Percentiles rank a stretch among this genome's conserved stretches.
Evolutionary conservation across 148 eudicot genomes (phyloP).

Genomic region (Chenopodium album): DNA sequence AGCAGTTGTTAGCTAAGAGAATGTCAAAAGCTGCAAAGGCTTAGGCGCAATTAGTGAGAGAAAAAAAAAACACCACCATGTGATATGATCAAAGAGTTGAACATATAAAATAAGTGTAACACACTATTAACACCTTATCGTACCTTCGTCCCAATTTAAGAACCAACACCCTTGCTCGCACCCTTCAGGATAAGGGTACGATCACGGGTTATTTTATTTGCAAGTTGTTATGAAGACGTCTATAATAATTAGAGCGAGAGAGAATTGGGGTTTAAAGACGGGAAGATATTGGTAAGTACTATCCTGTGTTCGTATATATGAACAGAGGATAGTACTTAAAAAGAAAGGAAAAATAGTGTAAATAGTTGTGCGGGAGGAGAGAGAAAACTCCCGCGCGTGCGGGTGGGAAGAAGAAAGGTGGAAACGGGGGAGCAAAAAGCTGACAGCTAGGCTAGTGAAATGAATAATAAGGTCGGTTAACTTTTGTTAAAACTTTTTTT

Average conservation of each 20-base stretch:
- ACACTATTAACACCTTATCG: too few relatives aligned
- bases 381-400: slow-evolving; percentile 34
- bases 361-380: neutral
- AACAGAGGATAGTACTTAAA: neutral
- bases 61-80: slow-evolving; percentile 5
- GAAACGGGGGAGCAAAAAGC: slow-evolving; percentile 7
- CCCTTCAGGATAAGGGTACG: too few relatives aligned
- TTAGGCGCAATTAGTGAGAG: slow-evolving; percentile 1
- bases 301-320: neutral
- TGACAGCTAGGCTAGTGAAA: slow-evolving; percentile 31
- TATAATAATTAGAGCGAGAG: slow-evolving; percentile 3
- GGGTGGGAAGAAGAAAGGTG: slow-evolving; percentile 23
- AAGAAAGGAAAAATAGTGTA: neutral
- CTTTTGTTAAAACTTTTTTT: neutral
- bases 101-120: neutral
- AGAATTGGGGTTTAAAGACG: too few relatives aligned
- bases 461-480: slow-evolving; percentile 16
- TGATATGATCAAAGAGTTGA: neutral
- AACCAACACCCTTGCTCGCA: too few relatives aligned
- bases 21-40: slow-evolving; percentile 33
- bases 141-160: too few relatives aligned
- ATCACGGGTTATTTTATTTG: neutral
- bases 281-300: too few relatives aligned
- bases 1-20: slow-evolving; percentile 29
- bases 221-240: neutral